Conservation (phyloP, 257 asterid species). For the Haberlea rhodopensis region DNA sequence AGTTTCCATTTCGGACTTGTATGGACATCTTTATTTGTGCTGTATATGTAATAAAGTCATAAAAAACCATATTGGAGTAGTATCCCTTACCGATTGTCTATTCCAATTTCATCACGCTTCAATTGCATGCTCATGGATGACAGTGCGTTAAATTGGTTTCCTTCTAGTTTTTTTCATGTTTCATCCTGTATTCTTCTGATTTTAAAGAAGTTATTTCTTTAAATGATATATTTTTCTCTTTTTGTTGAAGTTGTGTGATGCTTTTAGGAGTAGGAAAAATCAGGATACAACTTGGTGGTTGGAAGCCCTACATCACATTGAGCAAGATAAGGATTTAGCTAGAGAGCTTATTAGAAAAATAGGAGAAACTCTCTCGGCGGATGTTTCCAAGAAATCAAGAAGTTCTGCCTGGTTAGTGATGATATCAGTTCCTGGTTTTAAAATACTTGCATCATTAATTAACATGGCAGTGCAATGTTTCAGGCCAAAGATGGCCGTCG, state of each 20-base stretch:
- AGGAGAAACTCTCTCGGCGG: constrained; percentile 74
- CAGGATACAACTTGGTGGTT: constrained; percentile 79
- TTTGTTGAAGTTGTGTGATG: constrained; percentile 52
- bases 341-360: constrained; percentile 60
- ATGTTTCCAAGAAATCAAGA: constrained; percentile 58
- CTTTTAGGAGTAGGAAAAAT: constrained; percentile 48
- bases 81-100: not conserved
- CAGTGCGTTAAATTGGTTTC: not conserved
- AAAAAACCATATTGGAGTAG: not conserved
- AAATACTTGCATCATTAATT: constrained; percentile 2
- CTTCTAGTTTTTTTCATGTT: not conserved
- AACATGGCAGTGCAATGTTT: constrained; percentile 3
- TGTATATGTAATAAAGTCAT: constrained; percentile 11
- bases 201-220: not conserved
- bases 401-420: constrained; percentile 66
- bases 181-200: constrained; percentile 2
- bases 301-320: constrained; percentile 76
- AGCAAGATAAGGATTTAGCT: constrained; percentile 70
- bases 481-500: constrained; percentile 8
- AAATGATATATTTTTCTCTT: constrained; percentile 17
- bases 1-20: constrained; percentile 16
- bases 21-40: constrained; percentile 12
- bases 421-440: constrained; percentile 13
- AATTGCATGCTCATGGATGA: constrained; percentile 12
- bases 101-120: not conserved